Base-by-base conservation (phyloP, 2,329 filamentous ascomycete genomes). In the Piedraia hortae region DNA sequence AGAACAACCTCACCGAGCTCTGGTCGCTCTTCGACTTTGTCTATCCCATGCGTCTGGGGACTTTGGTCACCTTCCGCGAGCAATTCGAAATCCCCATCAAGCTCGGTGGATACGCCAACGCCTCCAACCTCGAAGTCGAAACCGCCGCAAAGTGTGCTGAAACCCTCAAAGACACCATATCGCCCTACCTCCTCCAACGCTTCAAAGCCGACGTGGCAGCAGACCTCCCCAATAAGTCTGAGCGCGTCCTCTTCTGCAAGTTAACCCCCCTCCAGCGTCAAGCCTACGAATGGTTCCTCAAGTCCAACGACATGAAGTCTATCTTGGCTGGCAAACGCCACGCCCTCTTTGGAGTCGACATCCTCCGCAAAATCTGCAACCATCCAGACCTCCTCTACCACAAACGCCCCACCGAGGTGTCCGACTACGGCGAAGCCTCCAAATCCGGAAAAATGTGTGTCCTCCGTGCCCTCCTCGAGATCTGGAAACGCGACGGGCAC, bases 21-120 rank as follows among this genome's bases (percentile, higher is more conserved):
- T 97, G 85, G 82, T 93, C 82, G 0, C 51, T 97, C 0, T 93
- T 97, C 39, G 88, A 97, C 41, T 97, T 97, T 39, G 71, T 93
- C 26, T 93, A 78, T 29, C 85, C 88, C 0, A 91, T 93, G 75
- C 70, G 80, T 8, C 51, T 97, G 4, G 88, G 85, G 0, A 91
- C 75, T 0, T 54, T 93, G 7, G 72, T 91, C 26, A 77, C 73
- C 31, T 97, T 97, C 41, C 64, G 78, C 20, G 69, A 68, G 27
- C 68, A 89, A 28, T 93, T 97, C 31, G 85, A 93, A 39, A 71
- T 88, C 16, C 85, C 85, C 0, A 97, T 97, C 41, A 70, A 69
- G 27, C 63, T 80, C 23, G 88, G 88, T 20, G 85, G 85, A 4
- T 93, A 93, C 44, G 78, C 80, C 5, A 91, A 89, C 43, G 85